A percentile compares a stretch with the other conserved stretches of the same genome.
Evolutionary conservation across 805 yeast species (phyloP).

Genomic region (Zygosaccharomyces bisporus): DNA sequence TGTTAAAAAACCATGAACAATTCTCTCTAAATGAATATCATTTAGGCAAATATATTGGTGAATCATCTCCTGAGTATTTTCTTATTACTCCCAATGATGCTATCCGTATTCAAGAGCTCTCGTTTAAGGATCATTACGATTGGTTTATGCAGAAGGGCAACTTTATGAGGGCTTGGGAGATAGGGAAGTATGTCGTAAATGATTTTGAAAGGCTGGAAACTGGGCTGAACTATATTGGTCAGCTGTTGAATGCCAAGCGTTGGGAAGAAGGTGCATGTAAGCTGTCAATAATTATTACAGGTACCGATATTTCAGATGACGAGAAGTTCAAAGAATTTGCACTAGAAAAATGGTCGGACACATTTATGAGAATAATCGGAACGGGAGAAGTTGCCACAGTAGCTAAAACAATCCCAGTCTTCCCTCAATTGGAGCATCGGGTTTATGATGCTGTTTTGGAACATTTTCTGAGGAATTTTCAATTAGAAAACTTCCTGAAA

Average conservation of each 20-base stretch:
- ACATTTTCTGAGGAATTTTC: constrained; percentile 40
- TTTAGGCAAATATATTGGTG: constrained; percentile 48
- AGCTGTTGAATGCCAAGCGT: constrained; percentile 39
- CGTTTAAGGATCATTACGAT: constrained; percentile 59
- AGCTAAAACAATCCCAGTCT: constrained; percentile 54
- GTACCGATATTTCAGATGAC: constrained; percentile 22
- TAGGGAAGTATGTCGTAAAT: constrained; percentile 56
- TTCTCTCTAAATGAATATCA: constrained; percentile 80
- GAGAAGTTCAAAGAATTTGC: constrained; percentile 24
- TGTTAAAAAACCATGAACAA: constrained; percentile 51
- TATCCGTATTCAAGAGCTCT: constrained; percentile 69
- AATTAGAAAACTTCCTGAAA: constrained; percentile 39
- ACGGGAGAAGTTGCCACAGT: constrained; percentile 45
- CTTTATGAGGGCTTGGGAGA: constrained; percentile 72
- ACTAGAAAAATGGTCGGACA: constrained; percentile 57
- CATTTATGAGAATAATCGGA: constrained; percentile 53
- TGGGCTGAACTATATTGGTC: constrained; percentile 54
- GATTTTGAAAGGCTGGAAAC: constrained; percentile 49
- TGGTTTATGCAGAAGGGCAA: constrained; percentile 62
- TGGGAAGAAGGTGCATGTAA: constrained; percentile 59
- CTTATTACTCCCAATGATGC: constrained; percentile 80
- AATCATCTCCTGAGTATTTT: constrained; percentile 46
- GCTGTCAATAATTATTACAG: constrained; percentile 41
- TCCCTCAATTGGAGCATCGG: constrained; percentile 36
- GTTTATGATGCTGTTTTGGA: constrained; percentile 48